Conservation (phyloP, 2,329 filamentous ascomycete species). For the Hypoxylon sp. region DNA sequence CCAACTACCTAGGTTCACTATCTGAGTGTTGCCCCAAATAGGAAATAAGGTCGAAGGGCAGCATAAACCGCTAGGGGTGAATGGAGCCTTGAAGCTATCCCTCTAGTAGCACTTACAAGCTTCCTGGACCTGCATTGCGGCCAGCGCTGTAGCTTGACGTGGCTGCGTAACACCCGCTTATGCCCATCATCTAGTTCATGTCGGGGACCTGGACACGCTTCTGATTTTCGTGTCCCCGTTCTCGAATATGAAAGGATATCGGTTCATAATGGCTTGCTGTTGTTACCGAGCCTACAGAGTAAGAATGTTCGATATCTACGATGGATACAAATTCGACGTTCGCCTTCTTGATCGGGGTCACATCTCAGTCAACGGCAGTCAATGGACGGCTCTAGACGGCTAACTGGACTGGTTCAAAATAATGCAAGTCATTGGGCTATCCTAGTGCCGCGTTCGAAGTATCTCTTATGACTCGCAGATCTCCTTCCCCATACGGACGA, state of each 20-base stretch:
- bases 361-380: slow-evolving; percentile 21
- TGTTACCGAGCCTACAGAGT: slow-evolving; percentile 10
- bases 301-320: slow-evolving; percentile 21
- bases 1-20: slow-evolving; percentile 9
- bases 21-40: slow-evolving; percentile 15
- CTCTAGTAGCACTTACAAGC: slow-evolving; percentile 22
- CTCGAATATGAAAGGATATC: slow-evolving; percentile 29
- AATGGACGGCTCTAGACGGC: slow-evolving; percentile 34
- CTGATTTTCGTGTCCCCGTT: slow-evolving; percentile 27
- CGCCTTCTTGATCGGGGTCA: background rate
- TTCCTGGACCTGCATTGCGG: slow-evolving; percentile 42
- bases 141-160: slow-evolving; percentile 37
- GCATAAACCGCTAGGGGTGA: slow-evolving; percentile 15
- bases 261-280: slow-evolving; percentile 21
- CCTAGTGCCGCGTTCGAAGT: slow-evolving; percentile 24
- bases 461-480: slow-evolving; percentile 40
- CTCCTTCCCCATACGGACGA: slow-evolving; percentile 42
- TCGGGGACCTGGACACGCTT: slow-evolving; percentile 15
- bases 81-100: slow-evolving; percentile 10
- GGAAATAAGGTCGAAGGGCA: slow-evolving; percentile 23
- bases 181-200: slow-evolving; percentile 20
- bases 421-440: slow-evolving; percentile 40
- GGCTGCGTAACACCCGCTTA: slow-evolving; percentile 34
- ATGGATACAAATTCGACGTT: slow-evolving; percentile 2
- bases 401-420: slow-evolving; percentile 24